phyloP scores from a whole-genome alignment of 2,329 filamentous ascomycete species.

The Teratosphaeria zuluensis region DNA sequence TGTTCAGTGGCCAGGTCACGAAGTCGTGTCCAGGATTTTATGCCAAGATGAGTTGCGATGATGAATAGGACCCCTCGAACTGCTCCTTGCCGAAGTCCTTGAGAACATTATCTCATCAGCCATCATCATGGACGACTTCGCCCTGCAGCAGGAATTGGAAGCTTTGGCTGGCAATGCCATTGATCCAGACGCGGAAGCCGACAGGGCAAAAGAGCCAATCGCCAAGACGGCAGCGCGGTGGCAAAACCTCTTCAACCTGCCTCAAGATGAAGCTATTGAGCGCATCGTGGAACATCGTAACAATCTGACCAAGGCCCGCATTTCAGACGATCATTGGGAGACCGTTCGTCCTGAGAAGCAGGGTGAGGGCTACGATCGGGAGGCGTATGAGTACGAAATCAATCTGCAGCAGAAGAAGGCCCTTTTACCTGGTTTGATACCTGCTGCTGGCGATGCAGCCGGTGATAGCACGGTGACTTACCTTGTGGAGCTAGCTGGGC shows the following conservation, averaged over 20 bases:
- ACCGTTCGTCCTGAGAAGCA: slow-evolving; percentile 23
- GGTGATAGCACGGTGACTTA: slow-evolving; percentile 11
- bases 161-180: slow-evolving; percentile 17
- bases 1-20: not conserved
- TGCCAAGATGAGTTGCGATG: not conserved
- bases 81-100: not conserved
- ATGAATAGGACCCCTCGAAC: not conserved
- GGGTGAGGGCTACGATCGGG: slow-evolving; percentile 27
- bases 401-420: slow-evolving; percentile 20
- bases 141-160: slow-evolving; percentile 17
- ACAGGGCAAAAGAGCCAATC: slow-evolving; percentile 11
- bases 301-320: slow-evolving; percentile 24
- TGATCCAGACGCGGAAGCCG: not conserved
- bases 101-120: not conserved
- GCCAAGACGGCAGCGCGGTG: slow-evolving; percentile 23
- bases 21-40: not conserved
- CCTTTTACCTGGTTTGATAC: slow-evolving; percentile 11
- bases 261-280: slow-evolving; percentile 22
- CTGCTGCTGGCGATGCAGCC: slow-evolving; percentile 9
- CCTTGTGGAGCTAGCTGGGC: slow-evolving; percentile 22
- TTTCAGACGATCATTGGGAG: slow-evolving; percentile 30
- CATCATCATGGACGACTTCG: slow-evolving; percentile 14
- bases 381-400: slow-evolving; percentile 31
- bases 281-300: slow-evolving; percentile 25
- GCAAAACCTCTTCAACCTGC: slow-evolving; percentile 27